A percentile compares a stretch with the other conserved stretches of the same genome.
phyloP scores from a whole-genome alignment of 805 yeast genomes.

The Yamadazyma endophytica region DNA sequence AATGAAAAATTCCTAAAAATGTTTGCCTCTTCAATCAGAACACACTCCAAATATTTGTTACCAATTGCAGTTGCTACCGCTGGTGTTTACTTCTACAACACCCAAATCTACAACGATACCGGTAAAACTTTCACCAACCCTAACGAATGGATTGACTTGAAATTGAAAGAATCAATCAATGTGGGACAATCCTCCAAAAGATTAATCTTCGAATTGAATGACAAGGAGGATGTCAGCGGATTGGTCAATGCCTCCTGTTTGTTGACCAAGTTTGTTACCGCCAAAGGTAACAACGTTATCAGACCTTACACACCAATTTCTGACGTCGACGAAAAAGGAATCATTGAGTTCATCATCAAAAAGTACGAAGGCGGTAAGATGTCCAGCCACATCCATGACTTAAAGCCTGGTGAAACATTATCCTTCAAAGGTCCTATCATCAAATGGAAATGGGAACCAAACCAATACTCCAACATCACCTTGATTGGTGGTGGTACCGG shows the following conservation, averaged over 20 bases:
- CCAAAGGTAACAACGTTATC: slow-evolving; percentile 80
- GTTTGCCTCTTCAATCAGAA: too few relatives aligned
- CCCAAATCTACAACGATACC: slow-evolving; percentile 29
- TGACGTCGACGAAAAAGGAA: slow-evolving; percentile 65
- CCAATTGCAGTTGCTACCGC: slow-evolving; percentile 27
- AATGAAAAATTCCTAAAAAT: too few relatives aligned
- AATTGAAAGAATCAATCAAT: slow-evolving; percentile 44
- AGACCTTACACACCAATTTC: slow-evolving; percentile 89
- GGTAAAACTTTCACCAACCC: slow-evolving; percentile 55
- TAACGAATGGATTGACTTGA: slow-evolving; percentile 69
- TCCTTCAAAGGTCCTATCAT: slow-evolving; percentile 91
- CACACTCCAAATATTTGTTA: too few relatives aligned
- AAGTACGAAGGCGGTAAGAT: slow-evolving; percentile 81
- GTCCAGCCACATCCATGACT: slow-evolving; percentile 64
- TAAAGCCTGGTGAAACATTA: slow-evolving; percentile 76
- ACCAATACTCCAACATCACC: slow-evolving; percentile 73
- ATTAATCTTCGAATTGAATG: slow-evolving; percentile 66
- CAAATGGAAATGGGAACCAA: slow-evolving; percentile 89
- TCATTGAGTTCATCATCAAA: slow-evolving; percentile 78
- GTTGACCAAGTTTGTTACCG: slow-evolving; percentile 74
- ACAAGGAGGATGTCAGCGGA: slow-evolving; percentile 67
- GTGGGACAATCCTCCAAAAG: slow-evolving; percentile 63
- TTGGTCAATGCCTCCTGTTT: slow-evolving; percentile 74
- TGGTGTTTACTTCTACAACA: slow-evolving; percentile 19
- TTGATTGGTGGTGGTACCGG: slow-evolving; percentile 97